phyloP scores from a whole-genome alignment of 768 basidiomycete genomes.

The Dentipellis sp. region DNA sequence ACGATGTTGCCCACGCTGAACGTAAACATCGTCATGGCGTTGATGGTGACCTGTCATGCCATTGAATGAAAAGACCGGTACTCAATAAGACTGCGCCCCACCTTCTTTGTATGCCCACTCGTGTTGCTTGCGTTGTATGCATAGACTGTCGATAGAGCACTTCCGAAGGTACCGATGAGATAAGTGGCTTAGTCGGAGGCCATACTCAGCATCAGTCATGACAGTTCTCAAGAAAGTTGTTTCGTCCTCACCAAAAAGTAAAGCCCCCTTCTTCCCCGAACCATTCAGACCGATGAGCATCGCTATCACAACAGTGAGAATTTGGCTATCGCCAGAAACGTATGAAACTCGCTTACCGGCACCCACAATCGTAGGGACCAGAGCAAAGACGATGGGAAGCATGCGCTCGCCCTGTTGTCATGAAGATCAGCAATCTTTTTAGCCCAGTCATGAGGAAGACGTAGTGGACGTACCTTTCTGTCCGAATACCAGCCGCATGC shows the following conservation, averaged over 20 bases:
- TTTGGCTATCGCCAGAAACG: background rate
- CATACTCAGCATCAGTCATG: background rate
- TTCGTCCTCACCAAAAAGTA: slow-evolving; percentile 41
- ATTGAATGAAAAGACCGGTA: background rate
- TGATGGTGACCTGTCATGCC: slow-evolving; percentile 39
- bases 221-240: background rate
- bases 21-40: slow-evolving; percentile 46
- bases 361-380: slow-evolving; percentile 52
- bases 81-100: slow-evolving; percentile 2
- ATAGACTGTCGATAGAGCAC: slow-evolving; percentile 48
- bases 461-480: slow-evolving; percentile 33
- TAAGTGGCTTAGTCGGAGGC: slow-evolving; percentile 29
- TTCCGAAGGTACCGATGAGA: slow-evolving; percentile 47
- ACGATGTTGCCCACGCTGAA: slow-evolving; percentile 54
- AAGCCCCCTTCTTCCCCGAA: slow-evolving; percentile 36
- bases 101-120: slow-evolving; percentile 59
- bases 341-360: slow-evolving; percentile 26
- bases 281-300: slow-evolving; percentile 46
- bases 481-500: slow-evolving; percentile 60
- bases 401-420: slow-evolving; percentile 41
- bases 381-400: slow-evolving; percentile 47
- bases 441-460: background rate
- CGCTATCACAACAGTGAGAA: slow-evolving; percentile 18
- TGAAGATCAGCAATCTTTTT: background rate
- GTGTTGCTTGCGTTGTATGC: slow-evolving; percentile 61